phyloP scores from a whole-genome alignment of 2,329 filamentous ascomycete genomes.

The Amesomyces nigricolor region DNA sequence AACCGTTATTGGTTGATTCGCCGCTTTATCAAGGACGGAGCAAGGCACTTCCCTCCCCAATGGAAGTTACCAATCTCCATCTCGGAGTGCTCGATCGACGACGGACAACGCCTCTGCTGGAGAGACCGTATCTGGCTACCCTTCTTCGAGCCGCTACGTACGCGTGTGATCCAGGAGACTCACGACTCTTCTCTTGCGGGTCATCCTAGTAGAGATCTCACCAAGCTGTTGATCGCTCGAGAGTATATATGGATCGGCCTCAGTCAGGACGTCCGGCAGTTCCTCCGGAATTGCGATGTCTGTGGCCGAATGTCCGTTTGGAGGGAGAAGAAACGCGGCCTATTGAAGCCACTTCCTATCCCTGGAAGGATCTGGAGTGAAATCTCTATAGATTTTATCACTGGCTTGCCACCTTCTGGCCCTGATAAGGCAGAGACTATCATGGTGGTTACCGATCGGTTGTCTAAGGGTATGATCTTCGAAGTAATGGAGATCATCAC shows the following conservation, averaged over 20 bases:
- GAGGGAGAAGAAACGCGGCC: background rate
- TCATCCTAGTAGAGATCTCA: background rate
- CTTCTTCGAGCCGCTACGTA: no score
- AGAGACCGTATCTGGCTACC: background rate
- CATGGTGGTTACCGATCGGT: no score
- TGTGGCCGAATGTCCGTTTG: background rate
- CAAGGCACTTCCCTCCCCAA: background rate
- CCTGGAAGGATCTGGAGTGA: constrained; percentile 1
- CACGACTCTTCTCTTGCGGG: no score
- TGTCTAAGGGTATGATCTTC: no score
- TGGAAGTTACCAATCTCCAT: constrained; percentile 7
- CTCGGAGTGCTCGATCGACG: constrained; percentile 6
- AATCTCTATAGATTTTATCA: background rate
- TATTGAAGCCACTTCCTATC: constrained; percentile 5
- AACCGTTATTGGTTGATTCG: constrained; percentile 8
- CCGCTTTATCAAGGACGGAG: background rate
- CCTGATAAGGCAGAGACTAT: no score
- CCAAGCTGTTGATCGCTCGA: background rate
- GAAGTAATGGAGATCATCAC: no score
- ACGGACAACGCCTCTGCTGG: constrained; percentile 2
- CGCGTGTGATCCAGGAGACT: no score
- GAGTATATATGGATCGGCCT: background rate
- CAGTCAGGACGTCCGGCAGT: background rate
- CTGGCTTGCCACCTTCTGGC: no score
- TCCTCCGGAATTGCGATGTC: background rate